Percentiles rank a stretch among this genome's conserved stretches.
These are phyloP conservation scores for Aphanomyces euteiches DNA, from an alignment of 352 stramenopile species.

Conservation along the genomic window DNA sequence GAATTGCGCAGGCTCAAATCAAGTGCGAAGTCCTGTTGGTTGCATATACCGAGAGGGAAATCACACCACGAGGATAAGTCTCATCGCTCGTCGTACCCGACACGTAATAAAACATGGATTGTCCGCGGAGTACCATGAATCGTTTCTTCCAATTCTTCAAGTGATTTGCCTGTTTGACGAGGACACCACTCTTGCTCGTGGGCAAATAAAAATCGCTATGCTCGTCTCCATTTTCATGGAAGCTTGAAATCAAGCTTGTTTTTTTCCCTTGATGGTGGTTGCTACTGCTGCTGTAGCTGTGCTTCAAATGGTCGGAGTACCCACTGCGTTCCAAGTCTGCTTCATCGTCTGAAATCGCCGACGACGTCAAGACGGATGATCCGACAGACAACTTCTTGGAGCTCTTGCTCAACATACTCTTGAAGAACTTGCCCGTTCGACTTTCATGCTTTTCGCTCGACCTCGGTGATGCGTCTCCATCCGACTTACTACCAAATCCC, in stretches of 20 bases:
- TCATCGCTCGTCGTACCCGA: conserved; percentile 81
- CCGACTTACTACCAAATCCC: conserved; percentile 26
- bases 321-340: conserved; percentile 22
- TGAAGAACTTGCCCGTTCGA: conserved; percentile 29
- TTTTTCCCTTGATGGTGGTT: not conserved
- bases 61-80: conserved; percentile 76
- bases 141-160: conserved; percentile 89
- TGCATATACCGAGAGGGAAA: conserved; percentile 49
- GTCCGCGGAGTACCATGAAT: conserved; percentile 82
- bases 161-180: conserved; percentile 85
- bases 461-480: not conserved
- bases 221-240: conserved; percentile 20
- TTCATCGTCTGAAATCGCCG: conserved; percentile 25
- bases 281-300: not conserved
- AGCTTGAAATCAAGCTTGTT: conserved; percentile 19
- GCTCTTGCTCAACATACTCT: conserved; percentile 23
- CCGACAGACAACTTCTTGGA: conserved; percentile 13
- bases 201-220: conserved; percentile 28
- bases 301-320: conserved; percentile 17
- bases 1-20: conserved; percentile 1
- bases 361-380: not conserved
- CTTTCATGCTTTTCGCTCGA: conserved; percentile 2
- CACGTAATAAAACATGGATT: conserved; percentile 87
- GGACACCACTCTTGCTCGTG: conserved; percentile 42
- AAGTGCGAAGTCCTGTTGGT: not conserved